phyloP scores from a whole-genome alignment of 768 basidiomycete genomes.

The Tylopilus intermedius region DNA sequence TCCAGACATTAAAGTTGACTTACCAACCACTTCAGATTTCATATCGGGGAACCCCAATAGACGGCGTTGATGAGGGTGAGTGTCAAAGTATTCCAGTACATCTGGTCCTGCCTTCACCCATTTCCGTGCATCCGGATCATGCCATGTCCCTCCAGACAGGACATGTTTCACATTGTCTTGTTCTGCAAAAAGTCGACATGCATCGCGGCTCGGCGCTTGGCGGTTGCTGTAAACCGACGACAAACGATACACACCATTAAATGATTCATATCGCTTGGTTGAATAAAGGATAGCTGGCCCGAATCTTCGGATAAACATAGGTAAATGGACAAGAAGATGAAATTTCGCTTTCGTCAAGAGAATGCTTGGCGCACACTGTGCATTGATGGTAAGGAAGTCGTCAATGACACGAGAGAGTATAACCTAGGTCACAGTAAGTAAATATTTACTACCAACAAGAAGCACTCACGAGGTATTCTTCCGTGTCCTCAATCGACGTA shows the following conservation, averaged over 20 bases:
- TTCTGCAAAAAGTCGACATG: neutral
- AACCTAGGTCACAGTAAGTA: neutral
- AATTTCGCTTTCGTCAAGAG: too few relatives aligned
- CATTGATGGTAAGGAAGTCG: slow-evolving; percentile 1
- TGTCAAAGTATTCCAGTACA: neutral
- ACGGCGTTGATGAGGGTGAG: neutral
- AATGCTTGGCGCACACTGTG: too few relatives aligned
- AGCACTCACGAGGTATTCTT: slow-evolving; percentile 30
- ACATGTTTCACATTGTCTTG: neutral
- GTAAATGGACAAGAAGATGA: slow-evolving; percentile 14
- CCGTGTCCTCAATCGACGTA: slow-evolving; percentile 33
- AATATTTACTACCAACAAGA: too few relatives aligned
- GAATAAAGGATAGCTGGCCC: too few relatives aligned
- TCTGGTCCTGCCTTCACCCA: neutral
- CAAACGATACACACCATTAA: too few relatives aligned
- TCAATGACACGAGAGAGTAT: slow-evolving; percentile 18
- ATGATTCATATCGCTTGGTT: too few relatives aligned
- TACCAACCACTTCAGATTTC: neutral
- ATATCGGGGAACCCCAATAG: neutral
- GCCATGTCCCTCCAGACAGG: neutral
- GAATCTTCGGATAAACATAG: slow-evolving; percentile 15
- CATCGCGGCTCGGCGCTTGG: too few relatives aligned
- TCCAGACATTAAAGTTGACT: neutral
- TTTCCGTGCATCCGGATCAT: neutral
- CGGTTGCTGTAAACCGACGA: too few relatives aligned